phyloP scores from a whole-genome alignment of 176 grass and related monocot genomes.

The Triticum monococcum region DNA sequence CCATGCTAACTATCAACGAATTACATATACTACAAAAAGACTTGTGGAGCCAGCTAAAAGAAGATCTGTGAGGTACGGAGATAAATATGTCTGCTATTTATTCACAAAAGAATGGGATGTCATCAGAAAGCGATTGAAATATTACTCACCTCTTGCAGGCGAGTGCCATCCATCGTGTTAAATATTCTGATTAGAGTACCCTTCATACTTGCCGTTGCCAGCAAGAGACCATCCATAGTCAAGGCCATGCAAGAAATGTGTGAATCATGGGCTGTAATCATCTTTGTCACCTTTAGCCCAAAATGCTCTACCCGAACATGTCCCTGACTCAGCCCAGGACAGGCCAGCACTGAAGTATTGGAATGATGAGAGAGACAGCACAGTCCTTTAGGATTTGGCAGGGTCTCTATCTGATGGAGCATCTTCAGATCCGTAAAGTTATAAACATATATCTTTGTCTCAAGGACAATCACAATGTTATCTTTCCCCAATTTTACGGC shows the following conservation, averaged over 20 bases:
- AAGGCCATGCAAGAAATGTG: conserved; percentile 86
- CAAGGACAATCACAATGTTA: conserved; percentile 84
- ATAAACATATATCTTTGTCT: conserved; percentile 87
- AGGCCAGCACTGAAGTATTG: conserved; percentile 87
- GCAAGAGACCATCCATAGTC: conserved; percentile 84
- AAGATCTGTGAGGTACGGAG: neutral
- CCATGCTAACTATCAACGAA: neutral
- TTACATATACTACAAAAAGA: neutral
- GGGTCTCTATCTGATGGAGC: conserved; percentile 93
- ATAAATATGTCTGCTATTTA: neutral
- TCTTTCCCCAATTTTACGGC: conserved; percentile 67
- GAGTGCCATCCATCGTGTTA: conserved; percentile 90
- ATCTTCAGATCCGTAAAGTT: conserved; percentile 78
- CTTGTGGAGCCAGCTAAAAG: neutral
- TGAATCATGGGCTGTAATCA: conserved; percentile 82
- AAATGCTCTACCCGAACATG: conserved; percentile 89
- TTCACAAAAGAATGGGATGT: neutral
- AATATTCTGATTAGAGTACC: conserved; percentile 97
- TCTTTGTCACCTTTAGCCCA: conserved; percentile 82
- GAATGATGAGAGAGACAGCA: conserved; percentile 90
- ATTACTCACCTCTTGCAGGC: conserved; percentile 77
- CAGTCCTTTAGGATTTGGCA: conserved; percentile 65
- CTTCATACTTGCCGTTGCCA: conserved; percentile 87
- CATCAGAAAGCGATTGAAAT: neutral
- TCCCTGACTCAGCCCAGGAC: conserved; percentile 67